phyloP scores from a whole-genome alignment of 2,329 filamentous ascomycete genomes.

The Thyridium curvatum region DNA sequence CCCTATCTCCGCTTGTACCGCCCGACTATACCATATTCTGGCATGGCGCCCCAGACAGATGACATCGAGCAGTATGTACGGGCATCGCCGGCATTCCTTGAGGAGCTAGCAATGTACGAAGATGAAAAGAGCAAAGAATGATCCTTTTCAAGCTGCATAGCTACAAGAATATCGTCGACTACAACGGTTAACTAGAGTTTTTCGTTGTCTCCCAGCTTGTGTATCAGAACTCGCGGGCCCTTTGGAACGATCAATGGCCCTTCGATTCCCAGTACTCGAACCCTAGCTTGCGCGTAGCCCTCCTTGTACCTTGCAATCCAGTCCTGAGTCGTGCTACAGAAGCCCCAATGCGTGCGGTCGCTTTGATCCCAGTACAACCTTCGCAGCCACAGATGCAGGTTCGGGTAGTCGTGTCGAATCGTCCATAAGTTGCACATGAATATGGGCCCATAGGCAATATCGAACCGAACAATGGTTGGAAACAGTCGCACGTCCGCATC shows the following conservation, averaged over 20 bases:
- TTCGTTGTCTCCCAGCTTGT: too few relatives aligned
- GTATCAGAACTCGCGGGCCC: too few relatives aligned
- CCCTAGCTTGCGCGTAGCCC: slow-evolving; percentile 13
- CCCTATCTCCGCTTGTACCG: slow-evolving; percentile 26
- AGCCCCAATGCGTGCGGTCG: slow-evolving; percentile 43
- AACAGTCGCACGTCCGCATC: slow-evolving; percentile 65
- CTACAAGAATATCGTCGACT: too few relatives aligned
- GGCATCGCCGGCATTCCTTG: too few relatives aligned
- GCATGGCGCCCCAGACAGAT: too few relatives aligned
- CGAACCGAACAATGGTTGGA: slow-evolving; percentile 62
- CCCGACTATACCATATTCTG: slow-evolving; percentile 13
- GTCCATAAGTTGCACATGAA: slow-evolving; percentile 60
- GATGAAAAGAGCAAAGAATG: too few relatives aligned
- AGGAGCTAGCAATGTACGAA: too few relatives aligned
- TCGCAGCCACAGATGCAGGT: slow-evolving; percentile 62
- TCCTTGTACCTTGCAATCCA: slow-evolving; percentile 33
- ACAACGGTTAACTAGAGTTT: too few relatives aligned
- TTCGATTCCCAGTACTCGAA: too few relatives aligned
- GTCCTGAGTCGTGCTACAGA: slow-evolving; percentile 56
- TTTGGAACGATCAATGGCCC: too few relatives aligned
- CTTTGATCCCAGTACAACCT: slow-evolving; percentile 62
- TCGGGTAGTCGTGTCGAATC: slow-evolving; percentile 58
- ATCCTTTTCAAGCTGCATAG: too few relatives aligned
- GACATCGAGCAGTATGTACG: too few relatives aligned
- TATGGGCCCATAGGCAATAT: slow-evolving; percentile 60